A percentile compares a stretch with the other conserved stretches of the same genome.
Conservation (phyloP, 306 rosid species). For the Trifolium pratense region DNA sequence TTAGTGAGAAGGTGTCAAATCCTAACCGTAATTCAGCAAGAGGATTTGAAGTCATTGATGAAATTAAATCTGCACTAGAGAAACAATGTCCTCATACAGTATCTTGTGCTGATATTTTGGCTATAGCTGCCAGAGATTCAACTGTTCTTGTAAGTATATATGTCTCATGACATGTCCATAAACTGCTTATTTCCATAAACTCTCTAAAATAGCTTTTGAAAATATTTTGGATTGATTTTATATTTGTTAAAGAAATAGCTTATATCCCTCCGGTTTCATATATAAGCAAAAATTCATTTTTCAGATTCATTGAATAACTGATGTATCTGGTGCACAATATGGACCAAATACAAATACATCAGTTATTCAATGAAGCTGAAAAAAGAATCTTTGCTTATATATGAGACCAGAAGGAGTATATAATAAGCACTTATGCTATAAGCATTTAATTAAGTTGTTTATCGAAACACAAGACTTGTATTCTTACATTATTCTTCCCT, state of each 20-base stretch:
- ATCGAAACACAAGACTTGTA: background rate
- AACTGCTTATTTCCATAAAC: background rate
- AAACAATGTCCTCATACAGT: slow-evolving; percentile 75
- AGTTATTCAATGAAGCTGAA: no score
- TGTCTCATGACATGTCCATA: background rate
- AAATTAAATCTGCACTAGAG: slow-evolving; percentile 77
- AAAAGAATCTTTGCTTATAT: no score
- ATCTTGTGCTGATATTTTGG: slow-evolving; percentile 89
- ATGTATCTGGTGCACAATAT: no score
- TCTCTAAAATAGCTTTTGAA: background rate
- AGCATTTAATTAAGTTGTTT: no score
- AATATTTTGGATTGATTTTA: background rate
- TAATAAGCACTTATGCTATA: background rate
- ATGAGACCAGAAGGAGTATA: no score
- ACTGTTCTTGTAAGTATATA: slow-evolving; percentile 66
- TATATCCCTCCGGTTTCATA: no score
- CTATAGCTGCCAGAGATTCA: slow-evolving; percentile 89
- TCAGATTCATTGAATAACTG: no score
- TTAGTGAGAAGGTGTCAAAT: slow-evolving; percentile 73
- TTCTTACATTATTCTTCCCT: background rate
- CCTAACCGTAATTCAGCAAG: slow-evolving; percentile 82
- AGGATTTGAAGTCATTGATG: slow-evolving; percentile 80
- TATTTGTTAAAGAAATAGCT: background rate
- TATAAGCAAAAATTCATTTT: no score
- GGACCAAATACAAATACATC: no score